Evolutionary conservation across 108 stramenopile species (phyloP).

Genomic region (Cyclotella atomus): DNA sequence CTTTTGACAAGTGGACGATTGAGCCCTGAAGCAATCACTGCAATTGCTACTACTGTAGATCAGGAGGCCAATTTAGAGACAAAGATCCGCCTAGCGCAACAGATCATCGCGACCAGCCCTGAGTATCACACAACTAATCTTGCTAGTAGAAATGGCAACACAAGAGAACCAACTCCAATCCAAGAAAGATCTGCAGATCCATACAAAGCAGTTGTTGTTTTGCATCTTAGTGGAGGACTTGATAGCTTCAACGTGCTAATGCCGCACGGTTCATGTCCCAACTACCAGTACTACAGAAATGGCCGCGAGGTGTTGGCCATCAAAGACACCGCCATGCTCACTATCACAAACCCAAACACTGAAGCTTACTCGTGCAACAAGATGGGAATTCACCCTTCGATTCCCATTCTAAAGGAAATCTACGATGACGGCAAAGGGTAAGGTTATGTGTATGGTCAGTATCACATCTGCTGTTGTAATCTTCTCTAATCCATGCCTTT

Average conservation of each 20-base stretch:
- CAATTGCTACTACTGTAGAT: conserved; percentile 16
- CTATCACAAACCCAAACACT: not conserved
- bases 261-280: conserved; percentile 25
- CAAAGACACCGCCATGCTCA: not conserved
- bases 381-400: conserved; percentile 41
- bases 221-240: conserved; percentile 45
- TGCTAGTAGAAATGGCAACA: not conserved
- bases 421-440: conserved; percentile 39
- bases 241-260: conserved; percentile 50
- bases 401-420: conserved; percentile 21
- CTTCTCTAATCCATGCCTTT: not conserved
- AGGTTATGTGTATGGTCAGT: too few species aligned
- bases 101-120: conserved; percentile 13
- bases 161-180: not conserved
- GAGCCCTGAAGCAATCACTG: conserved; percentile 11
- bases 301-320: conserved; percentile 1
- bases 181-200: not conserved
- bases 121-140: conserved; percentile 28
- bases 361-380: conserved; percentile 4
- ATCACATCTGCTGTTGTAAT: not conserved
- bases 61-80: conserved; percentile 1
- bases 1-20: conserved; percentile 60
- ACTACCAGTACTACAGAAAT: conserved; percentile 17
- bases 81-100: conserved; percentile 18
- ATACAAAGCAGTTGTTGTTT: conserved; percentile 54